Evolutionary conservation across 805 yeast genomes (phyloP).

Genomic region (Suhomyces prunicola): DNA sequence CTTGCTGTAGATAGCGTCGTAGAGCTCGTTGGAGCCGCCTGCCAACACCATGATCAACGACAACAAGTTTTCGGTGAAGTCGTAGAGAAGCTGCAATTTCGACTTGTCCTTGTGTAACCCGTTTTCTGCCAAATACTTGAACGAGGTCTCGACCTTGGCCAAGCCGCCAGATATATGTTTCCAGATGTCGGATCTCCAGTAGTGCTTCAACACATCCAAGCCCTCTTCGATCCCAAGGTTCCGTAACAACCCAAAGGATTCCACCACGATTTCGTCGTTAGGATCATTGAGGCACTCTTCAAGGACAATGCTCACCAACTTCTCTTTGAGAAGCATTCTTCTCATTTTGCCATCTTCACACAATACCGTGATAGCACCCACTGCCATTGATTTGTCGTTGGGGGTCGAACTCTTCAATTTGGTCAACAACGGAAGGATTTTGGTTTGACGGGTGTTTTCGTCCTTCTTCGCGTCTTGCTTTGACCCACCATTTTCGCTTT

Average conservation of each 20-base stretch:
- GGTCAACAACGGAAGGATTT: slow-evolving; percentile 64
- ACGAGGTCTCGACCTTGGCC: slow-evolving; percentile 47
- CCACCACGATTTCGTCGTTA: slow-evolving; percentile 73
- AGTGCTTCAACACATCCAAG: slow-evolving; percentile 66
- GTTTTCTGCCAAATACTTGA: slow-evolving; percentile 35
- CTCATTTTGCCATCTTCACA: slow-evolving; percentile 69
- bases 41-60: slow-evolving; percentile 67
- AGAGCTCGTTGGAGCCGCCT: slow-evolving; percentile 54
- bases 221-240: slow-evolving; percentile 85
- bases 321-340: slow-evolving; percentile 63
- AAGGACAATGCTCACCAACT: slow-evolving; percentile 59
- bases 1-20: slow-evolving; percentile 44
- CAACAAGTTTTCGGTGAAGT: slow-evolving; percentile 68
- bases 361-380: slow-evolving; percentile 67
- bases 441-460: slow-evolving; percentile 48
- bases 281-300: slow-evolving; percentile 64
- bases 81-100: slow-evolving; percentile 51
- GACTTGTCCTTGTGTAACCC: slow-evolving; percentile 34
- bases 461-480: slow-evolving; percentile 34
- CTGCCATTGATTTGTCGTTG: slow-evolving; percentile 74
- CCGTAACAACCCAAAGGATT: slow-evolving; percentile 76
- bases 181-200: slow-evolving; percentile 83
- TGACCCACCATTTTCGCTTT: slow-evolving; percentile 6
- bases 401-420: slow-evolving; percentile 61
- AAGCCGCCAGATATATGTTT: slow-evolving; percentile 52